phyloP scores from a whole-genome alignment of 495 filamentous ascomycete species.

The Lasiosphaeria ovina region DNA sequence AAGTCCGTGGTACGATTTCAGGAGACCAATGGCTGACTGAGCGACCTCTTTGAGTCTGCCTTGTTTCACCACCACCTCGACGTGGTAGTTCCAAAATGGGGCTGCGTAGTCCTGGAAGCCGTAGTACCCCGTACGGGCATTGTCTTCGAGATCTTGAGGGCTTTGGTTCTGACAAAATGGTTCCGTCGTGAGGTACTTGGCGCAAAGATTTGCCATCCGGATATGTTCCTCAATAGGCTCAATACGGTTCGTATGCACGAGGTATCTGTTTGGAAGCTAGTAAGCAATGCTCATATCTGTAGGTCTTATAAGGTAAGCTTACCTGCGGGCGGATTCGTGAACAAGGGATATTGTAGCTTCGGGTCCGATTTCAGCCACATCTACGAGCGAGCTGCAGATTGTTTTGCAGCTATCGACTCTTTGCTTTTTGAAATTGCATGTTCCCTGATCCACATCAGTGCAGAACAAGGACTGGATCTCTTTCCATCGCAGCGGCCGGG shows the following conservation, averaged over 20 bases:
- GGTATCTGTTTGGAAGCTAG: slow-evolving; percentile 1
- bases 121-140: neutral
- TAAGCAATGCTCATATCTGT: neutral
- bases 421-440: slow-evolving; percentile 4
- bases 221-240: neutral
- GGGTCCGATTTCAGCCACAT: neutral
- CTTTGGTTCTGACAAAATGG: neutral
- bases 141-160: neutral
- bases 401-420: slow-evolving; percentile 4
- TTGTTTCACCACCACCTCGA: neutral
- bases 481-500: slow-evolving; percentile 6
- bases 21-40: neutral
- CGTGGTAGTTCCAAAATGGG: slow-evolving; percentile 3
- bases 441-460: neutral
- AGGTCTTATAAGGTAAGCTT: neutral
- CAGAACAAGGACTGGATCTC: slow-evolving; percentile 8
- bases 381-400: slow-evolving; percentile 3
- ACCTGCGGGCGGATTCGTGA: slow-evolving; percentile 6
- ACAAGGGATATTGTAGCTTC: neutral
- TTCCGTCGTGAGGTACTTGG: neutral
- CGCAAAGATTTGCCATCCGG: neutral
- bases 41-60: too few species aligned
- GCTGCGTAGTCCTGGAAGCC: slow-evolving; percentile 6
- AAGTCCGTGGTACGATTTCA: neutral
- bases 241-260: neutral